Evolutionary conservation across 2,329 filamentous ascomycete species (phyloP).

Genomic region (Malbranchea zuffiana): DNA sequence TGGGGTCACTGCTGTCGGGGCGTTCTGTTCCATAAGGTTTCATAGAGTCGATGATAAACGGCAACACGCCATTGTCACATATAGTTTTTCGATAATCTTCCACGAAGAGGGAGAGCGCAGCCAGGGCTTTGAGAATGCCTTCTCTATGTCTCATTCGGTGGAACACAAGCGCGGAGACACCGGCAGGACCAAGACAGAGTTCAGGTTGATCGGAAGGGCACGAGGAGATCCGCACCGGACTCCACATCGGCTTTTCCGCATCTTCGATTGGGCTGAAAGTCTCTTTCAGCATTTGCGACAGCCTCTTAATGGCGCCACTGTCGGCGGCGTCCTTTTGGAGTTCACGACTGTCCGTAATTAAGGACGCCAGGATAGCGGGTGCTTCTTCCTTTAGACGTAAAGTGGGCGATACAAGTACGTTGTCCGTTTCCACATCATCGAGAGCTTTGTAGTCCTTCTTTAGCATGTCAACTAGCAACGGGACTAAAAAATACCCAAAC

Average conservation of each 20-base stretch:
- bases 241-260: slow-evolving; percentile 45
- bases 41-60: slow-evolving; percentile 75
- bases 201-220: slow-evolving; percentile 23
- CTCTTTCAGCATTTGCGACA: slow-evolving; percentile 54
- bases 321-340: slow-evolving; percentile 77
- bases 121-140: slow-evolving; percentile 64
- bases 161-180: slow-evolving; percentile 48
- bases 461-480: slow-evolving; percentile 57
- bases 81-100: slow-evolving; percentile 75
- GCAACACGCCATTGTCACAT: slow-evolving; percentile 68
- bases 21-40: slow-evolving; percentile 39
- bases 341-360: slow-evolving; percentile 66
- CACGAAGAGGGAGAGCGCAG: slow-evolving; percentile 68
- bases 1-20: slow-evolving; percentile 15
- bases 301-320: slow-evolving; percentile 49
- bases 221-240: slow-evolving; percentile 24
- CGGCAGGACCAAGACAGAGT: slow-evolving; percentile 48
- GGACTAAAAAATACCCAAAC: slow-evolving; percentile 57
- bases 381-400: slow-evolving; percentile 56
- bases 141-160: slow-evolving; percentile 70
- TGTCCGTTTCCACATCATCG: slow-evolving; percentile 31
- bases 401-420: slow-evolving; percentile 31
- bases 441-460: slow-evolving; percentile 40
- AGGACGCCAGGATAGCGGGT: slow-evolving; percentile 62
- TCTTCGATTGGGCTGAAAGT: slow-evolving; percentile 51